Evolutionary conservation across 768 basidiomycete species (phyloP).

Genomic region (Tylopilus subfusipes): DNA sequence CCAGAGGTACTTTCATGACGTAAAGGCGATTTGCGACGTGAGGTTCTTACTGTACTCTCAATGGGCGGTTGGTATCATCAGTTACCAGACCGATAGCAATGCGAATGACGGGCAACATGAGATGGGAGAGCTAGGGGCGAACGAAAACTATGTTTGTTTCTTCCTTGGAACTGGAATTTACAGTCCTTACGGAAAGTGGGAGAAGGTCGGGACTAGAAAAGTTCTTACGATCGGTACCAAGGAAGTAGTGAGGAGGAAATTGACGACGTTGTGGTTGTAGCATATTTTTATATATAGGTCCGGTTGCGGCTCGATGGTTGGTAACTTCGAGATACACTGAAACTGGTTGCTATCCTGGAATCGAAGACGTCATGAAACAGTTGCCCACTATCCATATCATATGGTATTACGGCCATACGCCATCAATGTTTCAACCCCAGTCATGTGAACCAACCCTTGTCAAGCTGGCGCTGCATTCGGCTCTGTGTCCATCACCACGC

Average conservation of each 20-base stretch:
- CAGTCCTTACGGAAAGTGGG: slow-evolving; percentile 5
- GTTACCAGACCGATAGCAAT: slow-evolving; percentile 3
- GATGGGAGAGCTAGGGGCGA: not conserved
- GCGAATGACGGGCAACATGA: not conserved
- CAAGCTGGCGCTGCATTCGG: too few relatives aligned
- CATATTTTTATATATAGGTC: not conserved
- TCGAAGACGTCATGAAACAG: too few relatives aligned
- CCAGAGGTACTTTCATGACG: not conserved
- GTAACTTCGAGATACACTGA: too few relatives aligned
- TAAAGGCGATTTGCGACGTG: not conserved
- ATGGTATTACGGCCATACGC: too few relatives aligned
- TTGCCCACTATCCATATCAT: too few relatives aligned
- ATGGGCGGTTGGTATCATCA: slow-evolving; percentile 8
- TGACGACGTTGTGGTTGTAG: slow-evolving; percentile 4
- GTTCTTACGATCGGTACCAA: slow-evolving; percentile 5
- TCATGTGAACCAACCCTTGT: too few relatives aligned
- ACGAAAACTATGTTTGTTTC: slow-evolving; percentile 1
- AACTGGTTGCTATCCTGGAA: too few relatives aligned
- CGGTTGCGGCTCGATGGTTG: too few relatives aligned
- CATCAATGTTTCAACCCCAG: too few relatives aligned
- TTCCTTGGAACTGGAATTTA: slow-evolving; percentile 6
- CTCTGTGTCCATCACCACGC: too few relatives aligned
- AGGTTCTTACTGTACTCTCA: slow-evolving; percentile 4
- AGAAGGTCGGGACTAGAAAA: slow-evolving; percentile 3
- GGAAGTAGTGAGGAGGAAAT: not conserved